These are phyloP conservation scores for Boletus patriciae DNA, from an alignment of 768 basidiomycete species.

Conservation along the genomic window DNA sequence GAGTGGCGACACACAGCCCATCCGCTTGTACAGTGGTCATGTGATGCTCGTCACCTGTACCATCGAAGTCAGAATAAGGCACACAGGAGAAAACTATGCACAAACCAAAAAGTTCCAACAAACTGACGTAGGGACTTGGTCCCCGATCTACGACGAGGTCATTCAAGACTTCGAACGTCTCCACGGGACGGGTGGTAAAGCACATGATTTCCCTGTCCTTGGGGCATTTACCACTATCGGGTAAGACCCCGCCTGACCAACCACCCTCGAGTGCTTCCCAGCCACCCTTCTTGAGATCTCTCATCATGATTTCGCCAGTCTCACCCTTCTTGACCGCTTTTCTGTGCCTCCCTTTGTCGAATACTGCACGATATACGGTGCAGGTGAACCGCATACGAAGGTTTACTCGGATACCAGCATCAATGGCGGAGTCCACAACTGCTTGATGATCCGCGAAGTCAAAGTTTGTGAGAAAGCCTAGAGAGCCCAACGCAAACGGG, in stretches of 20 bases:
- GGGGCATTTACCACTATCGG: constrained; percentile 45
- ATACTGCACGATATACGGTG: constrained; percentile 92
- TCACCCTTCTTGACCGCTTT: constrained; percentile 91
- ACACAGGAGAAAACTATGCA: background rate
- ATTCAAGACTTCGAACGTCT: constrained; percentile 95
- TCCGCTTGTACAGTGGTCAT: constrained; percentile 99
- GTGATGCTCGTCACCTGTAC: constrained; percentile 93
- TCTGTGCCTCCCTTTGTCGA: constrained; percentile 62
- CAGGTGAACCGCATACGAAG: constrained; percentile 99
- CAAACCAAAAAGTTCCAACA: constrained; percentile 94
- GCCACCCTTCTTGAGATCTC: constrained; percentile 82
- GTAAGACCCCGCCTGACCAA: constrained; percentile 46
- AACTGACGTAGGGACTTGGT: constrained; percentile 95
- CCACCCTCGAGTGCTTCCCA: constrained; percentile 97
- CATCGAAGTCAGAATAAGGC: constrained; percentile 2
- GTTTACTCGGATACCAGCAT: constrained; percentile 94
- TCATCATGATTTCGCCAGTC: constrained; percentile 97
- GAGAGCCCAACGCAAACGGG: constrained; percentile 93
- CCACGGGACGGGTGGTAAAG: constrained; percentile 90
- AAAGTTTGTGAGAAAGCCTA: constrained; percentile 97
- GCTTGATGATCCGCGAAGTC: constrained; percentile 84
- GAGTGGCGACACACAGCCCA: constrained; percentile 90
- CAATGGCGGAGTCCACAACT: constrained; percentile 85
- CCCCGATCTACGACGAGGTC: constrained; percentile 98
- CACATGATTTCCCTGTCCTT: constrained; percentile 99